Evolutionary conservation across 768 basidiomycete genomes (phyloP), one percentile per base, ranked within the genome.

Genomic region (Lactarius sanguifluus): DNA sequence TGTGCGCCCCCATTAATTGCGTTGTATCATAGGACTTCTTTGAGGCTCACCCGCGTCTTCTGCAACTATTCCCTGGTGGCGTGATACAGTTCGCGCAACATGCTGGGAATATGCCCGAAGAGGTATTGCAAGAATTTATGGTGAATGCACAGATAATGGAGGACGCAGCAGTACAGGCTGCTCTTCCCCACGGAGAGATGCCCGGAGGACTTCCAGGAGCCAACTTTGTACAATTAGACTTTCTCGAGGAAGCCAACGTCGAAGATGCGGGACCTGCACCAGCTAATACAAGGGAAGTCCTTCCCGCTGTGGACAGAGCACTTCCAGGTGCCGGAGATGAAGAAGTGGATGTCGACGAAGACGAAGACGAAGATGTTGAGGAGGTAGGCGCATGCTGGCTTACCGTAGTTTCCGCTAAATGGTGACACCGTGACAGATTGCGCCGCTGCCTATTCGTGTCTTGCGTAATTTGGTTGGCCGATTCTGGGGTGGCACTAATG

Each of bases 21-120:
- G 15, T 34, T 25, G 7, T 40, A 5, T 40, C 38, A 16, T 28
- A 82, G 81, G 84, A 76, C 13, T 79, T 89, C 64, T 87, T 84
- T 66, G 82, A 84, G 62, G 88, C 81, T 25, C 77, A 85, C 69
- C 84, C 85, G 9, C 75, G 77, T 13, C 75, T 92, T 15, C 81
- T 79, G 18, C 79, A 79, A 40, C 82, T 83, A 67, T 85, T 90
- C 64, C 88, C 85, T 0, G 89, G 85, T 0, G 89, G 89, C 1
- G 75, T 88, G n/a, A 75, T 85, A 25, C 84, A 88, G 71, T 86
- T 70, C 38, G 72, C 57, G 12, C 71, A 67, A 61, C 57, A 62
- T 9, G 65, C 64, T 13, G 71, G 61, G 32, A 67, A 55, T 61
- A 64, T 72, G 62, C 69, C 72, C 38, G 68, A 67, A 45, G 72